These are phyloP conservation scores for Lojkania enalia DNA, from an alignment of 2,329 filamentous ascomycete genomes.

Conservation along the genomic window DNA sequence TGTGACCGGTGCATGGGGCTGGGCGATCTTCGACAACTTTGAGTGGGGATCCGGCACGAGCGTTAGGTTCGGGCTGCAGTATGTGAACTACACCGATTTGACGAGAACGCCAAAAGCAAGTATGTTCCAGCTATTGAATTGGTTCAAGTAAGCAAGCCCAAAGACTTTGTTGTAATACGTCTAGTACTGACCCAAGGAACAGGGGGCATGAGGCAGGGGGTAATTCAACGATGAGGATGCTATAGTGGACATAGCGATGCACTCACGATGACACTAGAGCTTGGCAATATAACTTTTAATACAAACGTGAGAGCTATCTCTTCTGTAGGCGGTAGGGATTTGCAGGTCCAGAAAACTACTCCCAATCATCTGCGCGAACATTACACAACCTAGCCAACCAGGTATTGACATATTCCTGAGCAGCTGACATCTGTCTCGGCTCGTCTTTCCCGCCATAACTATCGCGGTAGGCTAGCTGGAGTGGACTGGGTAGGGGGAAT, in stretches of 20 bases:
- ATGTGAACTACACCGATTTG: slow-evolving; percentile 48
- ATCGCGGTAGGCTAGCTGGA: too few relatives aligned
- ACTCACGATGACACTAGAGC: background rate
- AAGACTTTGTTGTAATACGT: background rate
- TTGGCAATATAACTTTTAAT: background rate
- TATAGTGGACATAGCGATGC: slow-evolving; percentile 1
- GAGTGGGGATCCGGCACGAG: slow-evolving; percentile 46
- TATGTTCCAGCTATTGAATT: slow-evolving; percentile 49
- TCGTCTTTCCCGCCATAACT: too few relatives aligned
- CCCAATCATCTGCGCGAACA: too few relatives aligned
- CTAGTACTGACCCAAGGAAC: too few relatives aligned
- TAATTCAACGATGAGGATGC: slow-evolving; percentile 33
- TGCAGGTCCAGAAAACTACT: background rate
- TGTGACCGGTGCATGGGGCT: slow-evolving; percentile 48
- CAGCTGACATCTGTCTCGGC: too few relatives aligned
- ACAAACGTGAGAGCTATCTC: background rate
- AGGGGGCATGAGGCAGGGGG: slow-evolving; percentile 30
- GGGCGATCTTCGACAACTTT: slow-evolving; percentile 49
- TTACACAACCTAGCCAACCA: too few relatives aligned
- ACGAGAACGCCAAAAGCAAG: slow-evolving; percentile 49
- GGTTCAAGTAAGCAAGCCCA: too few relatives aligned
- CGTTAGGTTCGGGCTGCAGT: slow-evolving; percentile 49
- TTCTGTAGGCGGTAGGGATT: background rate
- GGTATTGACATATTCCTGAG: too few relatives aligned
- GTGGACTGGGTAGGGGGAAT: too few relatives aligned